Base-by-base conservation (phyloP, 805 yeast genomes). In the Saccharomycopsis sp. region DNA sequence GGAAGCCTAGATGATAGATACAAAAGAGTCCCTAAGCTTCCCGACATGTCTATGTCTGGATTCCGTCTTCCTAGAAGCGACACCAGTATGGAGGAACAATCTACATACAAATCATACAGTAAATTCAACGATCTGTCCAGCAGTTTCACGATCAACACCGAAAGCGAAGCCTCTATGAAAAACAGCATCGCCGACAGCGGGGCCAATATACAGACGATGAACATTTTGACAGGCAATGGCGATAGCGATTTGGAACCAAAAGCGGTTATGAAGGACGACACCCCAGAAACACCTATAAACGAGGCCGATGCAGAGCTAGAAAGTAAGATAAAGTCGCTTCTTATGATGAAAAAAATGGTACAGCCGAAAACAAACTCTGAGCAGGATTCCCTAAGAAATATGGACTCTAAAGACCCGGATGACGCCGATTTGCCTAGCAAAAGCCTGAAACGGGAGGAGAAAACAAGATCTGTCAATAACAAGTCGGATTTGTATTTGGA, bases 261-360 rank as follows among this genome's bases (percentile, higher is more conserved):
- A n/a, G n/a, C n/a, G n/a, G n/a, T n/a, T n/a, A n/a, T n/a, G n/a
- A n/a, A n/a, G n/a, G n/a, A n/a, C n/a, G n/a, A n/a, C n/a, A n/a
- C n/a, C n/a, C 37, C 37, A 29, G 37, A 29, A 29, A 29, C 37
- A 29, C 58, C 62, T 2, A 41, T 58, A 15, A 60, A 47, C 23
- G 54, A 60, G 37, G 63, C 63, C 9, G 63, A 60, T 46, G 61
- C 61, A 8, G 63, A 63, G 15, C 46, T 60, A 23, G 61, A 57
- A 34, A 55, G 53, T 37, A 58, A 58, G 24, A 60, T 60, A 34
- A 60, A 60, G 46, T 55, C 59, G 4, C 50, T 60, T n/a, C 51
- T 60, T 9, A 41, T 58, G 20, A 54, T 60, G 5, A 57, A 55
- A 20, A 55, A 51, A 44, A 24, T 34, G 21, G 53, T 9, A 34